Percentiles rank a stretch among this genome's conserved stretches.
Conservation (phyloP, 306 rosid species). For the Boehmeria nivea region DNA sequence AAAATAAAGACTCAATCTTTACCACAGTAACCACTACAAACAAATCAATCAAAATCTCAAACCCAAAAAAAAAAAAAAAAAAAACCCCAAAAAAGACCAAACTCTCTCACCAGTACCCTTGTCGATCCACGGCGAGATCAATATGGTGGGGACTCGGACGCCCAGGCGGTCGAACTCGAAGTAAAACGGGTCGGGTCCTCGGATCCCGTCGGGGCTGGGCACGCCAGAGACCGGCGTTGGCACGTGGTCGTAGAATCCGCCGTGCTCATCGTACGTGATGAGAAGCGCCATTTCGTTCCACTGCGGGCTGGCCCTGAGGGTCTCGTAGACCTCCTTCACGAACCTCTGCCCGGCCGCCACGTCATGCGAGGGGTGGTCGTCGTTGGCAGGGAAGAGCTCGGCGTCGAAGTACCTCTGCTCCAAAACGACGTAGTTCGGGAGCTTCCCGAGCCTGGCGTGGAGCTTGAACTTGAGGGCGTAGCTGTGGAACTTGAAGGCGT, state of each 20-base stretch:
- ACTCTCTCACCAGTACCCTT: conserved; percentile 83
- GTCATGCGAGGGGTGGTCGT: conserved; percentile 94
- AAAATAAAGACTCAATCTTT: no score
- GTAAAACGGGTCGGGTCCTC: conserved; percentile 70
- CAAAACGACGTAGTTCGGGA: conserved; percentile 81
- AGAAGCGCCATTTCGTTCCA: conserved; percentile 85
- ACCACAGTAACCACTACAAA: no score
- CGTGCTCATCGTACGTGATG: conserved; percentile 92
- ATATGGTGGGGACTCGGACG: conserved; percentile 76
- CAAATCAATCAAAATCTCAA: neutral
- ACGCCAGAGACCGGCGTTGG: conserved; percentile 73
- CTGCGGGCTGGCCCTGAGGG: conserved; percentile 79
- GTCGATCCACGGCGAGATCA: conserved; percentile 86
- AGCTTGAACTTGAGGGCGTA: conserved; percentile 51
- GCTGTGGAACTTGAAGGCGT: conserved; percentile 46
- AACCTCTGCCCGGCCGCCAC: conserved; percentile 80
- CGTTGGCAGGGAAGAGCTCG: conserved; percentile 64
- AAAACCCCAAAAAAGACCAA: neutral
- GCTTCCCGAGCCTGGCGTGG: conserved; percentile 64
- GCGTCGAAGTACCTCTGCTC: conserved; percentile 87
- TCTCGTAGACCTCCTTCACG: conserved; percentile 87
- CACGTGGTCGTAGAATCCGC: conserved; percentile 92
- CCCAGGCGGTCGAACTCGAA: conserved; percentile 81
- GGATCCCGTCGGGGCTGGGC: conserved; percentile 85
- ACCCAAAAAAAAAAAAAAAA: neutral